Percentiles rank a stretch among this genome's conserved stretches.
Evolutionary conservation across 192 early-diverging fungal genomes (phyloP).

Genomic region (Coemansia sp.): DNA sequence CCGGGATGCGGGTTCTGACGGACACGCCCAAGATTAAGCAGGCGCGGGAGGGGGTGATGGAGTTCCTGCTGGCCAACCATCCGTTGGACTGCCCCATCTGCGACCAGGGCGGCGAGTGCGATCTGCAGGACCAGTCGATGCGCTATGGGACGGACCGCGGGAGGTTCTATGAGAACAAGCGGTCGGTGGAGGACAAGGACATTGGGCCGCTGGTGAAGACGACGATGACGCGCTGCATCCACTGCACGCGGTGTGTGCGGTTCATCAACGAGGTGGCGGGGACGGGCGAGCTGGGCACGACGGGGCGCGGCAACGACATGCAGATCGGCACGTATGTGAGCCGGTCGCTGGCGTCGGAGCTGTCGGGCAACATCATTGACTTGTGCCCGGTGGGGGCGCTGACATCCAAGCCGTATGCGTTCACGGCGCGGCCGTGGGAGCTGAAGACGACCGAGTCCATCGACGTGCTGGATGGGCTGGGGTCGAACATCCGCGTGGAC

Average conservation of each 20-base stretch:
- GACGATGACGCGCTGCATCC: conserved; percentile 97
- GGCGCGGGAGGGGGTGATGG: conserved; percentile 90
- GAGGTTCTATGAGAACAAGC: conserved; percentile 88
- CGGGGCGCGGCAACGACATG: conserved; percentile 95
- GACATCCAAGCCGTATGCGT: conserved; percentile 94
- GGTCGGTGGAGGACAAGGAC: conserved; percentile 96
- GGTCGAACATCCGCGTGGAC: conserved; percentile 93
- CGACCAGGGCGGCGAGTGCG: conserved; percentile 99
- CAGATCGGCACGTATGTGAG: conserved; percentile 97
- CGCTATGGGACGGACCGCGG: conserved; percentile 93
- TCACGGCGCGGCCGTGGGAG: conserved; percentile 94
- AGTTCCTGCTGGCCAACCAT: conserved; percentile 94
- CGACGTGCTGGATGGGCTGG: conserved; percentile 92
- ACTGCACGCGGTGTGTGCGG: conserved; percentile 97
- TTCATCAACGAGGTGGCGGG: conserved; percentile 98
- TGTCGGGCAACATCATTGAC: conserved; percentile 97
- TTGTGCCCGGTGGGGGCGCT: conserved; percentile 97
- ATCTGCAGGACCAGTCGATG: conserved; percentile 96
- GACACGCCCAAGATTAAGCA: conserved; percentile 92
- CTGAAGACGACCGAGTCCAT: conserved; percentile 92
- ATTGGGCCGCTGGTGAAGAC: conserved; percentile 95
- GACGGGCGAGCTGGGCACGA: conserved; percentile 88
- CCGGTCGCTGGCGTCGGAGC: conserved; percentile 81
- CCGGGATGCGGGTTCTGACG: conserved; percentile 96
- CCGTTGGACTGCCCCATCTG: conserved; percentile 98